These are phyloP conservation scores for Gardenia jasminoides DNA, from an alignment of 257 asterid genomes.

Conservation along the genomic window DNA sequence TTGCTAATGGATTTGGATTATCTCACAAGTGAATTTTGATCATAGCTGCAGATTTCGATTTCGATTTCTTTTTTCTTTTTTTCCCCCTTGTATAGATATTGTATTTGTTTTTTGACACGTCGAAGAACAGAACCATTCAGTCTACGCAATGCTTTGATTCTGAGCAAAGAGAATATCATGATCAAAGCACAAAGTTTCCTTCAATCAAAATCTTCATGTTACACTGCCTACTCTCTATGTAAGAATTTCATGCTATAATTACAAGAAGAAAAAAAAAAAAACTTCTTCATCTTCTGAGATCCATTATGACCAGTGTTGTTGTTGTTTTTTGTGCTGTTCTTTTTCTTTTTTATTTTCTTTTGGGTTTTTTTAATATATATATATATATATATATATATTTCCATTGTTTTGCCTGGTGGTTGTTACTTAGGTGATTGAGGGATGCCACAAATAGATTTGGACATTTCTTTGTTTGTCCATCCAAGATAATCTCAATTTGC, in stretches of 20 bases:
- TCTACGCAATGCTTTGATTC: slow-evolving; percentile 9
- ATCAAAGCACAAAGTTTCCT: neutral
- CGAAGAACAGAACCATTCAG: neutral
- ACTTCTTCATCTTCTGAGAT: neutral
- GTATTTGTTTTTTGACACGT: neutral
- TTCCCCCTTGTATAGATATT: slow-evolving; percentile 1
- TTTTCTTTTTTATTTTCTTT: neutral
- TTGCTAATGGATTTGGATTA: slow-evolving; percentile 71
- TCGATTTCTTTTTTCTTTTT: neutral
- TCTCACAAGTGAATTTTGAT: slow-evolving; percentile 37
- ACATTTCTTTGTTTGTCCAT: neutral
- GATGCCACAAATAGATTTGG: neutral
- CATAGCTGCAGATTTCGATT: neutral
- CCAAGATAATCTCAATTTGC: neutral
- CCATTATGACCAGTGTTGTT: neutral
- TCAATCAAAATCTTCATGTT: neutral
- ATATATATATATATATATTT: too few relatives aligned
- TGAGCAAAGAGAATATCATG: neutral
- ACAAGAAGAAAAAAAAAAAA: neutral
- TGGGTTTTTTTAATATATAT: too few relatives aligned
- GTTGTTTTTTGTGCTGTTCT: too few relatives aligned
- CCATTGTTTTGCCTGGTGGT: neutral
- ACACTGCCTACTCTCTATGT: neutral
- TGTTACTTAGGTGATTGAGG: neutral
- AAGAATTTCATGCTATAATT: slow-evolving; percentile 3